Evolutionary conservation across 176 grass and related monocot genomes (phyloP).

Genomic region (Secale cereale): DNA sequence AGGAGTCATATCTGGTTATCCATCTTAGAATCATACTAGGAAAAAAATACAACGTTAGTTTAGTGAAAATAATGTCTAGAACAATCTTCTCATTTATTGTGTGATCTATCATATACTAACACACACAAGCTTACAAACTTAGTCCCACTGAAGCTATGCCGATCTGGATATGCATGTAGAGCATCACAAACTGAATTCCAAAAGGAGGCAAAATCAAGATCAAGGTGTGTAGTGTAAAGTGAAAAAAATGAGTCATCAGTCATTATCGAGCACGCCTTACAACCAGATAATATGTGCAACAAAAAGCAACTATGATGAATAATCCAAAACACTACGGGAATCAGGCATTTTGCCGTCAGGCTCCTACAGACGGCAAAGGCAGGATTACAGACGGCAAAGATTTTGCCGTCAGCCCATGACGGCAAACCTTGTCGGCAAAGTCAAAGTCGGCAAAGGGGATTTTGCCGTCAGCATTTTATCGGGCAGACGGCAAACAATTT

Average conservation of each 20-base stretch:
- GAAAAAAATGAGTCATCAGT: not conserved
- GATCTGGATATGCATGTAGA: not conserved
- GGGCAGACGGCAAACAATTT: too few species aligned
- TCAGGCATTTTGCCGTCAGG: too few species aligned
- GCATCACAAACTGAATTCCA: conserved; percentile 4
- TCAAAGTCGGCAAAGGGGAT: too few species aligned
- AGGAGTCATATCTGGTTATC: not conserved
- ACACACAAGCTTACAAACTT: not conserved
- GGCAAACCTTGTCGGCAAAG: too few species aligned
- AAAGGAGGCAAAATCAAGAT: not conserved
- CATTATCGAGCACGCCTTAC: not conserved
- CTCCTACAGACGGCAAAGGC: too few species aligned
- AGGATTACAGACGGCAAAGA: too few species aligned
- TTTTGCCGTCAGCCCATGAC: too few species aligned
- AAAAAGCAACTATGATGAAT: not conserved
- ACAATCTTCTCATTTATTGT: not conserved
- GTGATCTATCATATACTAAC: not conserved
- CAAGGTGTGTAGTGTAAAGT: not conserved
- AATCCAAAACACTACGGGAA: too few species aligned
- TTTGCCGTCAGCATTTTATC: too few species aligned
- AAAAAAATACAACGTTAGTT: not conserved
- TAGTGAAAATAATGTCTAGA: not conserved
- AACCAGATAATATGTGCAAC: not conserved
- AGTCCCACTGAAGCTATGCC: not conserved
- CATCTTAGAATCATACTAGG: not conserved